Evolutionary conservation across 2,329 filamentous ascomycete species (phyloP), one percentile per base, ranked within the genome.

Genomic region (Aspergillus sp.): DNA sequence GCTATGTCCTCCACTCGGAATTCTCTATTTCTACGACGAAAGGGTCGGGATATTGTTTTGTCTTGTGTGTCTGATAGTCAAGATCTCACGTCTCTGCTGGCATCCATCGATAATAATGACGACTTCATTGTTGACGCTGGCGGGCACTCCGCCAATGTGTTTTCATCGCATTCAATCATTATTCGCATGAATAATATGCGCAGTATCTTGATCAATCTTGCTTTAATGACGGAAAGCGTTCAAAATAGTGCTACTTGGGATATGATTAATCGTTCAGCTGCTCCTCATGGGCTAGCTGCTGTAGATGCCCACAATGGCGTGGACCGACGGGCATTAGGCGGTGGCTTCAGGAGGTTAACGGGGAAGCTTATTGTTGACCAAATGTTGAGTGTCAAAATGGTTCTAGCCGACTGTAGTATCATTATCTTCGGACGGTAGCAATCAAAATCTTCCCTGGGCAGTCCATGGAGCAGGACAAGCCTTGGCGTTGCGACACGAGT

Each of bases 111-210:
- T 19, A 19, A 2, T 19, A 19, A 19, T 19, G 19, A 19, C 43
- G 79, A 83, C 49, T 77, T 87, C 58, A 82, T 81, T 0, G 81
- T 86, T 36, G 79, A 79, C 59, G 81, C 85, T 13, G 85, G 85
- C 19, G 84, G 84, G 0, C 85, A 87, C 70, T 83, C 82, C 1
- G 84, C 84, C 0, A 78, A 78, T 2, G 83, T 82, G 7, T 81
- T 80, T 2, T 82, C 81, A 1, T 80, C 80, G 1, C 69, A 79
- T 41, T 80, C 81, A 9, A 85, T 84, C 5, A 76, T 88, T 12
- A 80, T 88, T 55, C 83, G 87, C 67, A 77, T 88, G 6, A 74
- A 76, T 1, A 74, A 78, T 32, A 82, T 88, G 79, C 75, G 80
- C 2, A 67, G 72, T 2, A 82, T 87, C 4, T 73, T 69, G 0